Conservation (phyloP, 179 eudicot species). For the Beta corolliflora region DNA sequence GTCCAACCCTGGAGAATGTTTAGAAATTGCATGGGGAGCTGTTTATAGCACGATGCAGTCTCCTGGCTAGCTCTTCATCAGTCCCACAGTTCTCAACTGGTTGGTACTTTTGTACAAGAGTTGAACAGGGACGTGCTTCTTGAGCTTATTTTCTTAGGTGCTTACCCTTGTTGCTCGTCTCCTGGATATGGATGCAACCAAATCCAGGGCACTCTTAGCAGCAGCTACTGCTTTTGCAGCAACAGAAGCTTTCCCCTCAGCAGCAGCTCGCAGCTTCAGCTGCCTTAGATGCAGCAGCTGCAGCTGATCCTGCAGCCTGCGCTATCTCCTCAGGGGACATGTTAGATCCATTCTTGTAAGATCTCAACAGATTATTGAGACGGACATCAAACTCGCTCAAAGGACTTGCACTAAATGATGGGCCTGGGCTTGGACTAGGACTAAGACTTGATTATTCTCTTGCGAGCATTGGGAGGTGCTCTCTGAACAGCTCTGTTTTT, state of each 20-base stretch:
- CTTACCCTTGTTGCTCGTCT: constrained; percentile 37
- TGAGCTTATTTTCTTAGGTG: constrained; percentile 59
- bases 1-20: constrained; percentile 46
- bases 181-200: constrained; percentile 51
- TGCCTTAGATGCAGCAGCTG: constrained; percentile 48
- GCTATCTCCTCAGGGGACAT: constrained; percentile 65
- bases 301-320: constrained; percentile 58
- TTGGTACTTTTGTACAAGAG: constrained; percentile 51
- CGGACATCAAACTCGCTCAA: constrained; percentile 47
- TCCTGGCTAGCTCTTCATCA: constrained; percentile 78
- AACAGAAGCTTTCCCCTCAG: constrained; percentile 71
- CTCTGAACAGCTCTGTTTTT: constrained; percentile 57
- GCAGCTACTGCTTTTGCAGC: constrained; percentile 77
- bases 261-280: constrained; percentile 72
- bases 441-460: constrained; percentile 27
- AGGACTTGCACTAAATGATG: constrained; percentile 22
- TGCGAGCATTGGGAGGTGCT: constrained; percentile 39
- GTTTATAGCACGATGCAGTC: constrained; percentile 63
- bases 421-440: constrained; percentile 15
- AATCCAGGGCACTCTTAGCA: constrained; percentile 71
- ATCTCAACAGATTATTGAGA: constrained; percentile 45
- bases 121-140: constrained; percentile 68
- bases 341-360: constrained; percentile 53
- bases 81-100: constrained; percentile 41
- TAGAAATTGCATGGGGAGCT: constrained; percentile 74